Evolutionary conservation across 805 yeast genomes (phyloP), one percentile per base, ranked within the genome.

Genomic region (Jamesozyma piceae): DNA sequence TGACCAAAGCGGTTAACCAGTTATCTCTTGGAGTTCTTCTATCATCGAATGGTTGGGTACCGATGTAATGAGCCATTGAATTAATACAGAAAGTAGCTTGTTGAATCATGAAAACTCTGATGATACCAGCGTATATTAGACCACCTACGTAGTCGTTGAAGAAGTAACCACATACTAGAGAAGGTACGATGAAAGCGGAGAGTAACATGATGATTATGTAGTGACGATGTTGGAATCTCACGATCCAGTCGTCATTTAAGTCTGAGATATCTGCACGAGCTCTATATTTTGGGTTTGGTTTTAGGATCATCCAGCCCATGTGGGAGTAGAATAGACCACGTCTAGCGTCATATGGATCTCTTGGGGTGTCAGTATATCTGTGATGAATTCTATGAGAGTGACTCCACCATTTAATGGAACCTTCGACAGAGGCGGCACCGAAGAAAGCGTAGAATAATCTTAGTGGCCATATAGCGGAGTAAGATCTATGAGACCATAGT

Each of bases 351-450:
- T 83, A 84, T 41, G 94, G 94, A 63, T 84, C 94, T 69, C 90
- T 77, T 43, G 63, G 58, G 22, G 92, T 84, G 65, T 84, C 94
- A 4, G 92, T 83, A 65, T 82, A 84, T 68, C 94, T 74, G 67
- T 84, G 94, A 63, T 84, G 94, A 43, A 83, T 73, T 74, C 94
- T 75, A 66, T 84, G 94, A 41, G 82, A 74, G 61, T 83, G 92
- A 38, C 82, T 77, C 94, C 94, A 84, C 92, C 92, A 83, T 64
- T 83, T 83, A 62, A 83, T 78, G 34, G 90, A 82, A 50, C 94
- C 94, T 63, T 83, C 88, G 38, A 83, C 78, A 43, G 88, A 77
- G 35, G 88, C 83, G 28, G 90, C 86, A 49, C 94, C 94, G 54
- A 83, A 83, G 22, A 81, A 62, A 5, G 90, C 94, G 57, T 66